Base-by-base conservation (phyloP, 805 yeast genomes). In the Yamadazyma insecticola region DNA sequence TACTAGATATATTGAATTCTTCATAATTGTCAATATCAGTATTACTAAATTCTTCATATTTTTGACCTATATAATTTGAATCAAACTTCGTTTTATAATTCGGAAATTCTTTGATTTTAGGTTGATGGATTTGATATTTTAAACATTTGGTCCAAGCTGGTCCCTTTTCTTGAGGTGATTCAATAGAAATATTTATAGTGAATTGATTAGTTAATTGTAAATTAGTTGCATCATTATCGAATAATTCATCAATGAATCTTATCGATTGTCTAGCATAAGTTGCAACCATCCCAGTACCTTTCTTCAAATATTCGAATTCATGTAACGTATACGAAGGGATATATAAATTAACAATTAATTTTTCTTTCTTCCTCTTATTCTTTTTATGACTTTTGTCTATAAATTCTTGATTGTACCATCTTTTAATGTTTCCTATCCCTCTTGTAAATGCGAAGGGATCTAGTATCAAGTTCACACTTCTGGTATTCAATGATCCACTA, bases 371-470 rank as follows among this genome's bases (percentile, higher is more conserved):
- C 7, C 47, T 33, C 25, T 54, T 55, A 11, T 60, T 28, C 10
- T 40, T 39, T 6, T 25, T 14, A 16, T 30, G 21, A 14, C 25
- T 17, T 8, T 13, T 10, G 11, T 20, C 13, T 21, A 60, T 49
- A 31, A 56, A 60, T 29, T 63, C 50, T 41, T 61, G 46, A 29
- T 65, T 57, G 36, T 69, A 63, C 88, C 88, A 81, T 44, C 75
- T 57, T 48, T 75, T 76, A 46, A 81, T 65, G 44, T 76, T 76
- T 0, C 84, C 85, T 26, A 81, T 62, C 2, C 87, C 90, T 33
- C 78, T 72, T 13, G 77, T 76, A 39, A 81, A 65, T 2, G 84
- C 78, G 5, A 84, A 72, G 13, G 80, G 82, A 48, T 81, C 89
- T 24, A 81, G 45, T 13, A 81, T 75, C 36, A 80, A 63, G 47